Evolutionary conservation across 179 eudicot species (phyloP).

Genomic region (Silene noctiflora): DNA sequence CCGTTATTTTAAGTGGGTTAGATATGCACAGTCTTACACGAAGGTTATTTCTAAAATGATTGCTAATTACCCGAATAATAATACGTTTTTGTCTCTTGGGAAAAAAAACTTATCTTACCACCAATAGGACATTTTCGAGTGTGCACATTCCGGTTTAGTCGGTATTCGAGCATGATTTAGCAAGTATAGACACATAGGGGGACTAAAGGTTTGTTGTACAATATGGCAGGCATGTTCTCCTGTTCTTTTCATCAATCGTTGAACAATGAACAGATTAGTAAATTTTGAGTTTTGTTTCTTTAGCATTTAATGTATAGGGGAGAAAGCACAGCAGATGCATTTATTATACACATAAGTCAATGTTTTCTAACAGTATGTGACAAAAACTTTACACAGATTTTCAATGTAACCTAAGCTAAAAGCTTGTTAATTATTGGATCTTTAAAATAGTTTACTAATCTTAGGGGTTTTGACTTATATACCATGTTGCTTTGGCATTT

Average conservation of each 20-base stretch:
- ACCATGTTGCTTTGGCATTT: conserved; percentile 23
- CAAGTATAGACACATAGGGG: no score
- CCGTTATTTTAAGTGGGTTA: no score
- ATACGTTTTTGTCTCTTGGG: background rate
- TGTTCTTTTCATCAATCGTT: background rate
- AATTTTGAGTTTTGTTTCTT: background rate
- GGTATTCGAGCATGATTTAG: no score
- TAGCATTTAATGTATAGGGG: background rate
- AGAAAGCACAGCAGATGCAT: background rate
- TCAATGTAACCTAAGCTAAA: background rate
- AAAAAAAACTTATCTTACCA: background rate
- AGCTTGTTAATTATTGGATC: background rate
- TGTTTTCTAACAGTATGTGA: conserved; percentile 8
- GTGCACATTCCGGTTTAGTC: no score
- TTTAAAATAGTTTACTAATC: conserved; percentile 11
- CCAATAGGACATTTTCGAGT: no score
- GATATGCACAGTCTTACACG: no score
- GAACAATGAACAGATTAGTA: background rate
- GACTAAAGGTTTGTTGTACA: background rate
- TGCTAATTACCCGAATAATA: no score
- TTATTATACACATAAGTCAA: conserved; percentile 11
- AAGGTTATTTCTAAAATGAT: no score
- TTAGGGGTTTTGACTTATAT: conserved; percentile 23
- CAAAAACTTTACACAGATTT: background rate
- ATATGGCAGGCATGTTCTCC: background rate